Evolutionary conservation across 495 filamentous ascomycete species (phyloP).

Genomic region (Cercophora samala): DNA sequence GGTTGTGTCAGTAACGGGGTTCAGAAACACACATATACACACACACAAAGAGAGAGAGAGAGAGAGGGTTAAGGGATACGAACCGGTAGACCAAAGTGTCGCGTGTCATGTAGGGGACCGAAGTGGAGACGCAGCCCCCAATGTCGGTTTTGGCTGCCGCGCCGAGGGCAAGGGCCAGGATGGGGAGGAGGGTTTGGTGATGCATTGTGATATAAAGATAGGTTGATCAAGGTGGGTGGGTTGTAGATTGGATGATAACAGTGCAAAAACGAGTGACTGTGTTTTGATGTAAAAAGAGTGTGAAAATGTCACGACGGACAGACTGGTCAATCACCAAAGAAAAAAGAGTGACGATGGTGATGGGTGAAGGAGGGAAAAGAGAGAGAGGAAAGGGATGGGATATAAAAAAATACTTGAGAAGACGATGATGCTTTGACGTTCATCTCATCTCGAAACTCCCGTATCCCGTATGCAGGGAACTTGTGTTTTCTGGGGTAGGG

Average conservation of each 20-base stretch:
- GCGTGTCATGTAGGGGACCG: slow-evolving; percentile 19
- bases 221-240: not conserved
- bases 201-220: too few relatives aligned
- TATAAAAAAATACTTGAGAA: not conserved
- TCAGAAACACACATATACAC: too few relatives aligned
- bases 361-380: slow-evolving; percentile 5
- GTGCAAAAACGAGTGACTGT: slow-evolving; percentile 8
- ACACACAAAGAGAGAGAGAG: too few relatives aligned
- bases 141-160: slow-evolving; percentile 47
- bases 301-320: not conserved
- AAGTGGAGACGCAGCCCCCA: slow-evolving; percentile 39
- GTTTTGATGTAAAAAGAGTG: not conserved
- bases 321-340: not conserved
- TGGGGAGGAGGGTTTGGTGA: slow-evolving; percentile 20
- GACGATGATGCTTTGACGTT: not conserved
- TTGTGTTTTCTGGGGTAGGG: not conserved
- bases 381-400: not conserved
- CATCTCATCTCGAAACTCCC: not conserved
- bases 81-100: slow-evolving; percentile 14
- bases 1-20: too few relatives aligned
- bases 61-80: too few relatives aligned
- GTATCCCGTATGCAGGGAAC: not conserved
- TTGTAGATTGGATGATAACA: not conserved
- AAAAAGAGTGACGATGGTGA: slow-evolving; percentile 1
- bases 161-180: slow-evolving; percentile 22